These are phyloP conservation scores for Vinca major DNA, from an alignment of 305 asterid species.

Conservation along the genomic window DNA sequence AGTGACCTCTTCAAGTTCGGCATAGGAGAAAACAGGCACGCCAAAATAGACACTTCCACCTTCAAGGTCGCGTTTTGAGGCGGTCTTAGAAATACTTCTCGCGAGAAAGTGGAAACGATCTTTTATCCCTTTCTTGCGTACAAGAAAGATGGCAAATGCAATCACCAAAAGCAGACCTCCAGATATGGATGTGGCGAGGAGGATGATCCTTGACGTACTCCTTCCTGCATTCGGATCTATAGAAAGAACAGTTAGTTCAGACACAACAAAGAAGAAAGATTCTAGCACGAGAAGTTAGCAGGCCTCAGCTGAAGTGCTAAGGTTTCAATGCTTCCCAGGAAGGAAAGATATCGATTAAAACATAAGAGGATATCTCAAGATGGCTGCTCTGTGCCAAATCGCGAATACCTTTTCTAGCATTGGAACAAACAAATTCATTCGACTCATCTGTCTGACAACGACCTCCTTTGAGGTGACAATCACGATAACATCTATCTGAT, in stretches of 20 bases:
- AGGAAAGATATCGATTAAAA: too few species aligned
- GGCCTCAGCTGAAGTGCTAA: neutral
- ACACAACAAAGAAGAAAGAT: neutral
- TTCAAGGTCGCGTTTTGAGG: slow-evolving; percentile 24
- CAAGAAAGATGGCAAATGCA: neutral
- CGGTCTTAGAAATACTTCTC: slow-evolving; percentile 21
- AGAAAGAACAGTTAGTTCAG: neutral
- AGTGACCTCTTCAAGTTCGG: slow-evolving; percentile 43
- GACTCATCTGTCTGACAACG: slow-evolving; percentile 12
- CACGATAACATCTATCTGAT: slow-evolving; percentile 6
- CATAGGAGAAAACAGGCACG: slow-evolving; percentile 36
- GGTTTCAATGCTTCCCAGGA: too few species aligned
- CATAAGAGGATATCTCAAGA: neutral
- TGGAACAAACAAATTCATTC: slow-evolving; percentile 11
- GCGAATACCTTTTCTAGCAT: slow-evolving; percentile 7
- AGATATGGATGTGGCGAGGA: slow-evolving; percentile 14
- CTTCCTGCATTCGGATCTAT: slow-evolving; percentile 9
- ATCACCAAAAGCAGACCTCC: slow-evolving; percentile 15
- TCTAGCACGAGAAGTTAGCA: neutral
- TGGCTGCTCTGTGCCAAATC: neutral
- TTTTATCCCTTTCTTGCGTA: slow-evolving; percentile 24
- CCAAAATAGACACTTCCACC: slow-evolving; percentile 28
- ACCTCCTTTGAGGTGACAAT: slow-evolving; percentile 10
- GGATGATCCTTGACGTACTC: slow-evolving; percentile 2
- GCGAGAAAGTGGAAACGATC: slow-evolving; percentile 11